A percentile compares a stretch with the other conserved stretches of the same genome.
These are phyloP conservation scores for Pichia deserticola DNA, from an alignment of 805 yeast species.

Conservation along the genomic window DNA sequence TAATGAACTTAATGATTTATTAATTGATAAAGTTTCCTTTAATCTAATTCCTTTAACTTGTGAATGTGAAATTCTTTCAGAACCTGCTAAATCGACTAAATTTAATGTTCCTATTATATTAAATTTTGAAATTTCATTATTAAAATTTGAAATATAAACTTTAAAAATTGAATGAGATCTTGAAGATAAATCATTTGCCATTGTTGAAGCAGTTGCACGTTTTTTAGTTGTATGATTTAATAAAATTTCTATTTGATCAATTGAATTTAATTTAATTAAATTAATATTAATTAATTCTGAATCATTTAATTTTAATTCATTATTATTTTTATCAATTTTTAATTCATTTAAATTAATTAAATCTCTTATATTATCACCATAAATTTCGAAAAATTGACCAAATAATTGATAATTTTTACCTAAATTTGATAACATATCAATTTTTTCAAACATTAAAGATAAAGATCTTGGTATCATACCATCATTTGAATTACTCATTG, in stretches of 20 bases:
- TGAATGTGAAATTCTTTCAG: conserved; percentile 73
- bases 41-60: conserved; percentile 75
- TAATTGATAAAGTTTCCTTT: conserved; percentile 82
- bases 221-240: conserved; percentile 50
- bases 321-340: conserved; percentile 58
- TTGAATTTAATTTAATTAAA: conserved; percentile 33
- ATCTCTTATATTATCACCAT: conserved; percentile 77
- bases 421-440: conserved; percentile 33
- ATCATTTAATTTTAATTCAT: conserved; percentile 33
- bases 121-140: not conserved
- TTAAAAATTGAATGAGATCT: conserved; percentile 85
- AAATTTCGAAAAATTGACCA: conserved; percentile 84
- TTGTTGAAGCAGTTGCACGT: conserved; percentile 76
- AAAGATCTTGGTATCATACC: conserved; percentile 83
- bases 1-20: conserved; percentile 76
- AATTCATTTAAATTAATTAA: conserved; percentile 38
- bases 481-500: conserved; percentile 66
- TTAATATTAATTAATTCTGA: conserved; percentile 49
- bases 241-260: conserved; percentile 41
- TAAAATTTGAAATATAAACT: conserved; percentile 35
- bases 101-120: conserved; percentile 55
- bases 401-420: conserved; percentile 58
- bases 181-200: conserved; percentile 76
- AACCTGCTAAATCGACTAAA: conserved; percentile 88
- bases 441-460: conserved; percentile 56